Percentiles rank a stretch among this genome's conserved stretches.
These are phyloP conservation scores for Leishmania aethiopica DNA, from an alignment of 208 protist genomes.

Conservation along the genomic window DNA sequence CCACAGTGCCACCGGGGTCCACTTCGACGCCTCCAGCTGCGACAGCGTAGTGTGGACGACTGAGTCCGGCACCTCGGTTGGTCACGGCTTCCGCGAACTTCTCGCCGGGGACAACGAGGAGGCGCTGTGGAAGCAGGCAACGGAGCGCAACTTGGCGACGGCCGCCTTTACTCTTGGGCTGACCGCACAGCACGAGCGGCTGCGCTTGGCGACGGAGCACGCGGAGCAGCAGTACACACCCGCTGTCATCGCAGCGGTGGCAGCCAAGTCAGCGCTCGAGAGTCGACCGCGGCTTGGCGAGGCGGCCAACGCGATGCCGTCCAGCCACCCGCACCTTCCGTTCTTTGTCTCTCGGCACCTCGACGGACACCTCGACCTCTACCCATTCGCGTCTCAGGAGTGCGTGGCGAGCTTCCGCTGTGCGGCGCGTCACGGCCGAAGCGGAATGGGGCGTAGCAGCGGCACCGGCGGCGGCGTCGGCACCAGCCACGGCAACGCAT, in stretches of 20 bases:
- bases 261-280: conserved; percentile 27
- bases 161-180: conserved; percentile 51
- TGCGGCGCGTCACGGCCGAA: conserved; percentile 23
- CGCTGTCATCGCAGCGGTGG: conserved; percentile 14
- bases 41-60: conserved; percentile 84
- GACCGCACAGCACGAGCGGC: conserved; percentile 27
- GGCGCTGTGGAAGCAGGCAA: conserved; percentile 45
- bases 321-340: conserved; percentile 79
- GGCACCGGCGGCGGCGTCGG: not conserved
- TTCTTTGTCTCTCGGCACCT: conserved; percentile 70
- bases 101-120: conserved; percentile 79
- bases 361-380: conserved; percentile 79
- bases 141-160: conserved; percentile 72
- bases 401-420: conserved; percentile 72
- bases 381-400: conserved; percentile 72
- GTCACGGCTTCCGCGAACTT: conserved; percentile 78
- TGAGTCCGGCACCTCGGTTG: conserved; percentile 54
- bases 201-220: conserved; percentile 17
- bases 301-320: conserved; percentile 34
- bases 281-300: conserved; percentile 40
- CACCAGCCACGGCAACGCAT: not conserved
- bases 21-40: conserved; percentile 77
- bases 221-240: conserved; percentile 14
- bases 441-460: not conserved
- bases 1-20: conserved; percentile 54